Evolutionary conservation across 208 protist genomes (phyloP).

Genomic region (Wallacemonas sp.): DNA sequence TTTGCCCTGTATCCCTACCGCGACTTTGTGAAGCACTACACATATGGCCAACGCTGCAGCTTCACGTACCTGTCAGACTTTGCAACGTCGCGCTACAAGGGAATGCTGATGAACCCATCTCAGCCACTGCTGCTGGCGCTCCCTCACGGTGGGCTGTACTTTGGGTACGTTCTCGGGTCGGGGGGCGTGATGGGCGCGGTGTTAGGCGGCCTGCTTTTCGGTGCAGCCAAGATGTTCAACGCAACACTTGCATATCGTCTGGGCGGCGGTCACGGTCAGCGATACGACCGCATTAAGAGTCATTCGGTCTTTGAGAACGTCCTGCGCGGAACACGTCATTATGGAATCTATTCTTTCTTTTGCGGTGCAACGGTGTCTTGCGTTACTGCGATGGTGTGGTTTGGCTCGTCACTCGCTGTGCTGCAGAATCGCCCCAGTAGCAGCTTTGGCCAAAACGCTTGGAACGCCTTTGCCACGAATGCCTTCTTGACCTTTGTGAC

Average conservation of each 20-base stretch:
- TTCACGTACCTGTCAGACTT: slow-evolving; percentile 41
- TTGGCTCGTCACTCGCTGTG: slow-evolving; percentile 61
- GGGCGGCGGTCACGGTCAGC: slow-evolving; percentile 35
- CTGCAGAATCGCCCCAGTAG: slow-evolving; percentile 44
- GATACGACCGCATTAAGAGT: slow-evolving; percentile 36
- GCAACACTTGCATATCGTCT: slow-evolving; percentile 65
- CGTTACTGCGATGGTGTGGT: slow-evolving; percentile 65
- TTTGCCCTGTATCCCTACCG: slow-evolving; percentile 84
- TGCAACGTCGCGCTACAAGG: slow-evolving; percentile 61
- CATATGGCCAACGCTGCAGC: slow-evolving; percentile 10
- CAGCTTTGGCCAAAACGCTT: slow-evolving; percentile 54
- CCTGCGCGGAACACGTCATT: slow-evolving; percentile 44
- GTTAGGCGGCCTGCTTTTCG: slow-evolving; percentile 55
- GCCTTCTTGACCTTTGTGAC: slow-evolving; percentile 82
- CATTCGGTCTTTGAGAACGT: slow-evolving; percentile 67
- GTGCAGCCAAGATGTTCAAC: slow-evolving; percentile 61
- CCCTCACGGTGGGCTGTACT: slow-evolving; percentile 67
- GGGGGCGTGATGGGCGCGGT: slow-evolving; percentile 54
- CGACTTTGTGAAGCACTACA: slow-evolving; percentile 74
- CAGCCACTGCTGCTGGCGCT: slow-evolving; percentile 77
- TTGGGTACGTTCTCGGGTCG: slow-evolving; percentile 58
- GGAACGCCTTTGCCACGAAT: slow-evolving; percentile 71
- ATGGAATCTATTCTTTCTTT: slow-evolving; percentile 78
- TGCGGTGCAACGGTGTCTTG: slow-evolving; percentile 49
- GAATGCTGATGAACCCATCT: slow-evolving; percentile 73